Conservation (phyloP, 257 asterid genomes). For the Thymus quinquecostatus region DNA sequence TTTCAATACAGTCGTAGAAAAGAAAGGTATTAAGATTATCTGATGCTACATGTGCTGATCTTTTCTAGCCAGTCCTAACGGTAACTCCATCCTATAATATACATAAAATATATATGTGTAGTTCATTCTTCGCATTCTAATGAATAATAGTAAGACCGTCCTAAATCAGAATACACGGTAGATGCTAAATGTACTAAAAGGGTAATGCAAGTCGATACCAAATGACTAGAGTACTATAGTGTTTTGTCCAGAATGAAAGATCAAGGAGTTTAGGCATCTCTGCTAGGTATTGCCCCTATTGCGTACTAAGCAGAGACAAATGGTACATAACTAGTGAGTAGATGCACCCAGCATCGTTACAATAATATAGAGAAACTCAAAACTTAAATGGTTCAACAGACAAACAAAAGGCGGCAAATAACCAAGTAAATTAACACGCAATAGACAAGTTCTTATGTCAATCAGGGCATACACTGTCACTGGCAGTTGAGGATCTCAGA, state of each 20-base stretch:
- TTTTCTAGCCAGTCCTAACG: constrained; percentile 14
- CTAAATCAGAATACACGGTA: constrained; percentile 8
- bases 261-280: constrained; percentile 28
- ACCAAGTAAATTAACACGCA: constrained; percentile 25
- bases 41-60: constrained; percentile 6
- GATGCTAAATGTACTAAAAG: neutral
- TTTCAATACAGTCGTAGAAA: constrained; percentile 10
- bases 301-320: constrained; percentile 21
- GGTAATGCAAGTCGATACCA: constrained; percentile 27
- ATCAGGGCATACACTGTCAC: constrained; percentile 50
- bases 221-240: neutral
- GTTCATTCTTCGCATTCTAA: constrained; percentile 22
- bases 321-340: constrained; percentile 21
- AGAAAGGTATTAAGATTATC: constrained; percentile 9
- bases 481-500: constrained; percentile 46
- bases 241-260: constrained; percentile 16
- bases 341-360: constrained; percentile 27
- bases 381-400: constrained; percentile 21
- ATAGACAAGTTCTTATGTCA: constrained; percentile 19
- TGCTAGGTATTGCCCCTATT: constrained; percentile 11
- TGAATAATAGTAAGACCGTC: constrained; percentile 1
- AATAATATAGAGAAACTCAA: constrained; percentile 23
- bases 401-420: constrained; percentile 25
- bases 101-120: neutral
- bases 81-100: neutral